A percentile compares a stretch with the other conserved stretches of the same genome.
phyloP scores from a whole-genome alignment of 495 filamentous ascomycete genomes.

The Durotheca rogersii region DNA sequence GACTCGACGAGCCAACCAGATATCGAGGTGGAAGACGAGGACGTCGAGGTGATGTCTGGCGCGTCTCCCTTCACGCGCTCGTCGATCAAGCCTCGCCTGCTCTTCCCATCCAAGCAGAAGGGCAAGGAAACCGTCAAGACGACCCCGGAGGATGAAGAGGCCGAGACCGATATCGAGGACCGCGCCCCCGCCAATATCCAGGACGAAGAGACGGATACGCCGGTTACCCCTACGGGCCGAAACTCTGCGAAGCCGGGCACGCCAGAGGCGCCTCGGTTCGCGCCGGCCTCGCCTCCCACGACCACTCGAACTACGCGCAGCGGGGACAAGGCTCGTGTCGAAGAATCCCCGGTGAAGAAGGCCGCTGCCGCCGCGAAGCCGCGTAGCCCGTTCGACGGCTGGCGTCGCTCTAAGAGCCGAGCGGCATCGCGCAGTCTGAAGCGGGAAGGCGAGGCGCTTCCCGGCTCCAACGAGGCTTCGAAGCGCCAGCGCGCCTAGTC shows the following conservation, averaged over 20 bases:
- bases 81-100: conserved; percentile 76
- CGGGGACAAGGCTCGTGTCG: conserved; percentile 30
- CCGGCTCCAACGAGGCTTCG: conserved; percentile 23
- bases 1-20: conserved; percentile 29
- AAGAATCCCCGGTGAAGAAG: conserved; percentile 33
- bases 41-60: too few relatives aligned
- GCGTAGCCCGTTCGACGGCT: conserved; percentile 64
- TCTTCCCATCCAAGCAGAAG: conserved; percentile 68
- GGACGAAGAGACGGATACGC: conserved; percentile 54
- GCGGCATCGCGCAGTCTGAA: conserved; percentile 41
- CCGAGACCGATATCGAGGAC: conserved; percentile 52
- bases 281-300: conserved; percentile 57
- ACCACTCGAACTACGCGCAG: conserved; percentile 56
- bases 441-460: conserved; percentile 46
- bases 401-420: conserved; percentile 60
- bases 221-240: conserved; percentile 39
- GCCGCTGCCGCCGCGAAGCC: conserved; percentile 43
- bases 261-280: conserved; percentile 52
- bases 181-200: conserved; percentile 49
- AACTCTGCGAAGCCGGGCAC: conserved; percentile 42
- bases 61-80: conserved; percentile 69
- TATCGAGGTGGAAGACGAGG: conserved; percentile 47
- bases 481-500: conserved; percentile 44
- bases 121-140: conserved; percentile 52
- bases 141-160: conserved; percentile 57